Base-by-base conservation (phyloP, 805 yeast genomes). In the Barnettozyma californica region DNA sequence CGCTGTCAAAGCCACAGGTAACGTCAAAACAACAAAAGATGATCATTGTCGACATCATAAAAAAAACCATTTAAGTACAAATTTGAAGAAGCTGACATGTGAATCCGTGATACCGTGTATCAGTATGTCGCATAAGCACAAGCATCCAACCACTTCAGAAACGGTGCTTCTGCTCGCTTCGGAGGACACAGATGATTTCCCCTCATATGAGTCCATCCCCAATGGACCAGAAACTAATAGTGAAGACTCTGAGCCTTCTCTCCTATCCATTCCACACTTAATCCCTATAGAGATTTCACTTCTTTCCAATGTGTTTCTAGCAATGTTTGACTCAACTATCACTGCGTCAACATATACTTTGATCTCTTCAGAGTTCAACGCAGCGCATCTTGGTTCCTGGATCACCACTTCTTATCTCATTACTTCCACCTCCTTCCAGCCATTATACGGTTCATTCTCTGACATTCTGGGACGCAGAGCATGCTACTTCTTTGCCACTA, bases 301-400 rank as follows among this genome's bases (percentile, higher is more conserved):
- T 3, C 49, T 67, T 37, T 49, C 62, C 5, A 73, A 72, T 45
- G 75, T 71, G 1, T 73, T 75, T 45, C 63, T 75, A 13, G 64
- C 74, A 10, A 77, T 77, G 3, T 72, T 76, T 53, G 79, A 75
- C 52, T 68, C 73, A 2, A 74, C 78, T 5, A 68, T 76, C 36
- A 73, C 77, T 10, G 77, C 78, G 3, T 71, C 77, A 5, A 73
- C 75, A 1, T 74, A 74, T 49, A 68, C 77, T 18, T 63, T 70
- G 31, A 73, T 75, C 29, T 78, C 78, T 2, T 68, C 70, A 40
- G 68, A 69, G 45, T 68, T 68, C 43, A 56, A 64, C 18, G 67
- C 69, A 9, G 66, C 65, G 16, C 52, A 63, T 37, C 47, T 68
- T 13, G 71, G 71, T 14, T 63, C 70, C 4, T 70, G 75, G 74